Conservation (phyloP, 768 basidiomycete genomes). For the Mycena venus region DNA sequence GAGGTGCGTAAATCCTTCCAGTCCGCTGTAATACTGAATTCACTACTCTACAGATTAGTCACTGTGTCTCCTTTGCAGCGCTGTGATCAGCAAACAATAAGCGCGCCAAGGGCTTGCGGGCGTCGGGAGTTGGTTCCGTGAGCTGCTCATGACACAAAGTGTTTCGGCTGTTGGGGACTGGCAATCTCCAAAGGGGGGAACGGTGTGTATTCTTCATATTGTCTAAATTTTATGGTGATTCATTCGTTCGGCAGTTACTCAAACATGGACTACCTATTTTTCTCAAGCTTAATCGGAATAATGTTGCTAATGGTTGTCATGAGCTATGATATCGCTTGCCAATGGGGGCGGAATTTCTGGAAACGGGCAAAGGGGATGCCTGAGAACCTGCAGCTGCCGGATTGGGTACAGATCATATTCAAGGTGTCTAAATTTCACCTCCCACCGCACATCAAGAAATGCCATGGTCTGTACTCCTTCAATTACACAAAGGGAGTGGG, state of each 20-base stretch:
- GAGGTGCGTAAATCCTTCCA: neutral
- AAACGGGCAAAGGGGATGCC: neutral
- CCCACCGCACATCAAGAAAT: too few relatives aligned
- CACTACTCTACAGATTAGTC: neutral
- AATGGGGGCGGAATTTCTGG: neutral
- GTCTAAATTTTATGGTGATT: neutral
- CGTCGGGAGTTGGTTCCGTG: neutral
- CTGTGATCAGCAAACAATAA: neutral
- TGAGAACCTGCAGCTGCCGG: neutral
- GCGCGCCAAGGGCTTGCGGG: neutral
- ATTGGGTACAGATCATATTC: neutral
- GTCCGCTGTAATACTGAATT: neutral
- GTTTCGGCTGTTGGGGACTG: neutral
- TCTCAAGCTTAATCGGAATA: neutral
- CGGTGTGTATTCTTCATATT: neutral
- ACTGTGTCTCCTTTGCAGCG: neutral
- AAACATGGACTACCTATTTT: neutral
- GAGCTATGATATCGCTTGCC: neutral
- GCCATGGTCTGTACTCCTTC: neutral
- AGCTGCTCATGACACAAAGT: neutral
- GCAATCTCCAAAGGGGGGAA: neutral
- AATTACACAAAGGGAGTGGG: neutral
- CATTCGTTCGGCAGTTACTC: neutral
- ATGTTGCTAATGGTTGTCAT: neutral
- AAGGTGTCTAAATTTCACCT: neutral